These are phyloP conservation scores for Plasmodium chabaudi DNA, from an alignment of 169 alveolate genomes.

Conservation along the genomic window DNA sequence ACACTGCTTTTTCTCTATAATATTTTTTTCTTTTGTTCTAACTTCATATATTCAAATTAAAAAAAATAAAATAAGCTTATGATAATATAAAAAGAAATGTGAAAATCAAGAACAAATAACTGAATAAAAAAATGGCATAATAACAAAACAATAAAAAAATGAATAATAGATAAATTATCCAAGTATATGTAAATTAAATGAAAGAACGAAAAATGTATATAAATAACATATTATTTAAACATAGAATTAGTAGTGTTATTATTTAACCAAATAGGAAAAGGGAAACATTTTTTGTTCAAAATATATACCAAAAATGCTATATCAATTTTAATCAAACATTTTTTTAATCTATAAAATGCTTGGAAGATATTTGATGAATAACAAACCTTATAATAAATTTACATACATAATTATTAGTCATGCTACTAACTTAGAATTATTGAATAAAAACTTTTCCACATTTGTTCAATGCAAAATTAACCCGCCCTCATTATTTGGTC, in stretches of 20 bases:
- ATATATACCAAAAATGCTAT: conserved; percentile 19
- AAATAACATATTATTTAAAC: neutral
- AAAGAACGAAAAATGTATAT: neutral
- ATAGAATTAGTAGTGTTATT: neutral
- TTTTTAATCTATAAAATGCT: conserved; percentile 40
- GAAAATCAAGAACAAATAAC: neutral
- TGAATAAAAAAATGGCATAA: neutral
- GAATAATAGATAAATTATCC: too few relatives aligned
- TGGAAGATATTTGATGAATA: conserved; percentile 20
- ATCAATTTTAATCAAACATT: conserved; percentile 7
- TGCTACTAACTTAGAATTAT: neutral
- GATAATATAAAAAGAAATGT: neutral
- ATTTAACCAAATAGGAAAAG: neutral
- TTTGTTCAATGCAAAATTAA: conserved; percentile 28
- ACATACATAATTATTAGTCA: conserved; percentile 24
- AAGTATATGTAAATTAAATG: too few relatives aligned
- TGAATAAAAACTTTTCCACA: conserved; percentile 16
- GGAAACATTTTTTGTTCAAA: conserved; percentile 1
- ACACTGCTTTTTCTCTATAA: neutral
- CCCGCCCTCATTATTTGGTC: conserved; percentile 14
- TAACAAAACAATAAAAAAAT: neutral
- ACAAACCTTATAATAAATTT: conserved; percentile 18
- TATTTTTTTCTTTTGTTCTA: neutral
- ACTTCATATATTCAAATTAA: neutral
- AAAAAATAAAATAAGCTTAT: neutral